Evolutionary conservation across 805 yeast genomes (phyloP), one percentile per base, ranked within the genome.

Genomic region (Candida namnaoensis): DNA sequence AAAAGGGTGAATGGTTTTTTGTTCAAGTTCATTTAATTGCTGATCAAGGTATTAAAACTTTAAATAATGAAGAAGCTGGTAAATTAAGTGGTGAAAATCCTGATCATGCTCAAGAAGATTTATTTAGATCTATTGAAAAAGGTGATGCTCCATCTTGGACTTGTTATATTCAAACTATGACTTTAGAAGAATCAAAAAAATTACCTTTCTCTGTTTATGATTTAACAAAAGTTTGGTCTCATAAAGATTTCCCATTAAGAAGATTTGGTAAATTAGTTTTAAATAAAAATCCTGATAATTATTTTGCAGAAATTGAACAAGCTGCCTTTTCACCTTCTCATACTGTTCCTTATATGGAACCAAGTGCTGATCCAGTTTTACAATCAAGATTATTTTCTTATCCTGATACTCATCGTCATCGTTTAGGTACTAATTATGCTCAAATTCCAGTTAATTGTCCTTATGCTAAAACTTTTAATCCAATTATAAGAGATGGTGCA

Each of bases 371-470:
- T 58, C 95, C 95, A 3, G 91, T 85, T 32, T 69, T 85, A 56
- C 93, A 85, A 61, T 76, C 88, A 10, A 76, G 95, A 65, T 68
- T 85, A 54, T 85, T 82, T 62, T 81, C 91, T 1, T 85, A 85
- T 66, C 80, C 90, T 41, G 95, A 85, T 62, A 85, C 95, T 27
- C 91, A 83, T 58, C 80, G 95, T 62, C 83, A 85, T 68, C 75
- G 95, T 65, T 66, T 85, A 57, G 60, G 86, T 40, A 71, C 78
- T 34, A 84, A 87, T 67, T 87, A 82, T 64, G 72, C 75, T 38
- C 91, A 84, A 64, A 81, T 87, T 44, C 96, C 96, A n/a, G 88
- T 85, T 52, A 87, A 87, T 62, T 83, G 95, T 63, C 95, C 96
- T 44, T 66, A 73, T 47, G 78, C 75, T 25, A 64, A 64, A 41